Evolutionary conservation across 1,139 yeast genomes (phyloP), one percentile per base, ranked within the genome.

Genomic region (Magnusiomyces tetraspermus): DNA sequence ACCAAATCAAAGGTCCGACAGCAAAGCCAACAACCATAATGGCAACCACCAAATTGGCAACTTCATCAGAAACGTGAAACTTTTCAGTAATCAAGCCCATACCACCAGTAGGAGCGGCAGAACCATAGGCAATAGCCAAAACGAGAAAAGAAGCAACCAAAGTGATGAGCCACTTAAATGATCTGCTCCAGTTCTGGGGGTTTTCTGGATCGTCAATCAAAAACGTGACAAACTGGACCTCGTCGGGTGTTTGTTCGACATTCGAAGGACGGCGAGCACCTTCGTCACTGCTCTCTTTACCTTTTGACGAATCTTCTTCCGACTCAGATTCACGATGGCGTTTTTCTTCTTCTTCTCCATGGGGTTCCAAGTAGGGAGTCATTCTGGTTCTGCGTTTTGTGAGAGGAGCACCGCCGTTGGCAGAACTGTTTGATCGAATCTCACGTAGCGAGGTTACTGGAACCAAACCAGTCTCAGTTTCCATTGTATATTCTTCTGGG

Each of bases 401-500:
- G 23, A 19, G 47, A 19, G 22, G 17, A 2, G 30, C 8, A 11
- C 41, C 43, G 17, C n/a, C 19, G 15, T 22, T 22, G 11, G 54
- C 46, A 41, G 55, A 40, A 33, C 17, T 17, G n/a, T 33, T 33
- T 17, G 62, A 53, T 42, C 69, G 56, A 28, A 63, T 56, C 21
- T 62, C 60, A 38, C 79, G 85, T 61, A 88, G 73, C 0, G 95
- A 83, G 46, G 79, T 73, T 2, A 83, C 85, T 1, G 88, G 90
- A 6, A 88, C 96, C 53, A 88, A 74, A 58, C 96, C 96, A 4
- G 96, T 85, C 51, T 77, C 76, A 0, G 96, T 88, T 72, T 88
- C 96, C 65, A 88, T 61, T 6, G 89, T 84, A 67, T 85, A 88
- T 67, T 88, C 96, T 72, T 88, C 96, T 15, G 96, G 96, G 74